Conservation (phyloP, 495 filamentous ascomycete genomes). For the Glonium stellatum region DNA sequence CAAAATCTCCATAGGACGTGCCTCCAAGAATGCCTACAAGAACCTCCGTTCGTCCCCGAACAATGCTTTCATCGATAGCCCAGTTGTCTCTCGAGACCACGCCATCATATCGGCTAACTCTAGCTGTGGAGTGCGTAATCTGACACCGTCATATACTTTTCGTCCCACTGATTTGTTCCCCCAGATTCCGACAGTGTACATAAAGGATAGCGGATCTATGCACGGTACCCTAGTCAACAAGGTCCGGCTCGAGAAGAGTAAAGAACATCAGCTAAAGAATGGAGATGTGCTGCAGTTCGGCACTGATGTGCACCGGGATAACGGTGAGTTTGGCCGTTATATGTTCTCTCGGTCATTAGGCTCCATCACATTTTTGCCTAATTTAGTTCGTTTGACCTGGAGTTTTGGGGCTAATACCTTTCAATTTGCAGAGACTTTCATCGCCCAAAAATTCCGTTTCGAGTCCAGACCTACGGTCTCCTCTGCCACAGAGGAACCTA, state of each 20-base stretch:
- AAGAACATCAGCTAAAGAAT: slow-evolving; percentile 9
- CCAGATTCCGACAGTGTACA: slow-evolving; percentile 12
- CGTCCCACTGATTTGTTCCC: not conserved
- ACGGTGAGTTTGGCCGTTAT: slow-evolving; percentile 10
- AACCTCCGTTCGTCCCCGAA: slow-evolving; percentile 43
- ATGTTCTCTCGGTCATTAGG: not conserved
- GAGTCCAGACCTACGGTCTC: not conserved
- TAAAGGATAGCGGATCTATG: slow-evolving; percentile 24
- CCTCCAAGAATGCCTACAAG: slow-evolving; percentile 52
- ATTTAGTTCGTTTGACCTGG: not conserved
- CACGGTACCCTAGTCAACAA: slow-evolving; percentile 27
- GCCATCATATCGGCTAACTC: slow-evolving; percentile 45
- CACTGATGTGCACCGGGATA: slow-evolving; percentile 15
- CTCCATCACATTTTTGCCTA: not conserved
- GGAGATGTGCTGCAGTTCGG: slow-evolving; percentile 27
- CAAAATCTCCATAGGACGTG: slow-evolving; percentile 48
- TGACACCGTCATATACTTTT: not conserved
- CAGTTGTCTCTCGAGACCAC: slow-evolving; percentile 76
- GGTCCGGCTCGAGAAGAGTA: slow-evolving; percentile 1
- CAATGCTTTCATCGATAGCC: slow-evolving; percentile 73
- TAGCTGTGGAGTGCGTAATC: not conserved
- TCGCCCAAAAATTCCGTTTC: slow-evolving; percentile 22
- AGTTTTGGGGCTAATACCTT: not conserved
- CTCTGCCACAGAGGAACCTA: not conserved
- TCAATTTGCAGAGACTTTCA: slow-evolving; percentile 7